A percentile compares a stretch with the other conserved stretches of the same genome.
These are phyloP conservation scores for Lachnellula willkommii DNA, from an alignment of 2,329 filamentous ascomycete genomes.

Conservation along the genomic window DNA sequence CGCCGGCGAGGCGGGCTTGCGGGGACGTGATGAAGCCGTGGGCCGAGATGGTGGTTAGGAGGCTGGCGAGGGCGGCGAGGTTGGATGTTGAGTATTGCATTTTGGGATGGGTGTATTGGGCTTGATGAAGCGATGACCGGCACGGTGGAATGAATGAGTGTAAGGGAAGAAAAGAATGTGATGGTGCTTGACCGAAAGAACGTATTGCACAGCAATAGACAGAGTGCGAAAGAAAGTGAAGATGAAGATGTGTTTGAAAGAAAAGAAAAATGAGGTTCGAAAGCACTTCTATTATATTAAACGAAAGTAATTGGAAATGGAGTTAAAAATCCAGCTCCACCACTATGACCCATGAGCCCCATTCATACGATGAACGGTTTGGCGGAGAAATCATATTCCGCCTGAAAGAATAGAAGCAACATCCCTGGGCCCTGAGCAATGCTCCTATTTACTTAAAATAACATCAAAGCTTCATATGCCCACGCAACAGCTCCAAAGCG, in stretches of 20 bases:
- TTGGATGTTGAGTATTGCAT: constrained; percentile 26
- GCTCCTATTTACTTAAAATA: no score
- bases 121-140: constrained; percentile 12
- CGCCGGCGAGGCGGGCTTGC: constrained; percentile 37
- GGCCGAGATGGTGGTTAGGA: constrained; percentile 39
- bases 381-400: no score
- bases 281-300: not conserved
- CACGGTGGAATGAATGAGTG: constrained; percentile 17
- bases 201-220: constrained; percentile 18
- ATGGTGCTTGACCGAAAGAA: constrained; percentile 18
- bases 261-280: not conserved
- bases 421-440: no score
- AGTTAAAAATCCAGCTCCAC: not conserved
- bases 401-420: no score
- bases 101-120: constrained; percentile 8
- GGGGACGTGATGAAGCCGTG: constrained; percentile 45
- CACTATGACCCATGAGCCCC: not conserved
- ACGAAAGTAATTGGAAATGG: not conserved
- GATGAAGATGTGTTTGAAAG: not conserved
- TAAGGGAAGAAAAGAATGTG: constrained; percentile 16
- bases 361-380: no score
- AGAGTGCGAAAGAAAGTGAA: constrained; percentile 4
- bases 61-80: constrained; percentile 16
- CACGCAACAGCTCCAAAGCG: no score
- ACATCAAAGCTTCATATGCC: no score